Evolutionary conservation across 257 asterid genomes (phyloP).

Genomic region (Striga asiatica): DNA sequence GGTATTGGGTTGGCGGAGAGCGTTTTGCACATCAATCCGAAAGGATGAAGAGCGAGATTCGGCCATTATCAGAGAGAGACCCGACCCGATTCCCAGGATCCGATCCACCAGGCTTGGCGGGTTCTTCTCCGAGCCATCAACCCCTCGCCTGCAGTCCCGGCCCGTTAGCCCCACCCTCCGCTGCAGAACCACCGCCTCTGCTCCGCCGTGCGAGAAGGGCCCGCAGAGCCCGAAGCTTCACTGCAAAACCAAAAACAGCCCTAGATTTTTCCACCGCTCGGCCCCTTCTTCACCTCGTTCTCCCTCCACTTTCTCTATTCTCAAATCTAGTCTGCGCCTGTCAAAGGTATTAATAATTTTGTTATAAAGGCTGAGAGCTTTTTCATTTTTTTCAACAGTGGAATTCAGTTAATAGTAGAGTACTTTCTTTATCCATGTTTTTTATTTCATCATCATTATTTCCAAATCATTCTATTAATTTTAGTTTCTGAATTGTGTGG

Average conservation of each 20-base stretch:
- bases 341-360: slow-evolving; percentile 36
- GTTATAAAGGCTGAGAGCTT: too few relatives aligned
- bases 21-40: slow-evolving; percentile 59
- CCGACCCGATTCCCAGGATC: slow-evolving; percentile 32
- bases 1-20: slow-evolving; percentile 71
- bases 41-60: slow-evolving; percentile 38
- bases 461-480: slow-evolving; percentile 8
- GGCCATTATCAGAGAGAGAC: slow-evolving; percentile 15
- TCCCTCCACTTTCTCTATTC: slow-evolving; percentile 66
- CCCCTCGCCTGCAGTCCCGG: slow-evolving; percentile 66
- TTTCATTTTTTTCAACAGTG: too few relatives aligned
- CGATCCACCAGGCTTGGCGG: slow-evolving; percentile 48
- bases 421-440: too few relatives aligned
- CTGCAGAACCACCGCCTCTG: slow-evolving; percentile 34
- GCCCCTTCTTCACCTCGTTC: slow-evolving; percentile 92
- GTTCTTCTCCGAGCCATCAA: slow-evolving; percentile 69
- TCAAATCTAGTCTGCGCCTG: slow-evolving; percentile 50
- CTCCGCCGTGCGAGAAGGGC: background rate
- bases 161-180: slow-evolving; percentile 38
- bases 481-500: slow-evolving; percentile 11
- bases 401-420: too few relatives aligned
- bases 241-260: slow-evolving; percentile 53
- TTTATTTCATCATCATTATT: background rate
- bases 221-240: slow-evolving; percentile 48
- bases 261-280: slow-evolving; percentile 51